Evolutionary conservation across 768 basidiomycete genomes (phyloP).

Genomic region (Tylopilus subfusipes): DNA sequence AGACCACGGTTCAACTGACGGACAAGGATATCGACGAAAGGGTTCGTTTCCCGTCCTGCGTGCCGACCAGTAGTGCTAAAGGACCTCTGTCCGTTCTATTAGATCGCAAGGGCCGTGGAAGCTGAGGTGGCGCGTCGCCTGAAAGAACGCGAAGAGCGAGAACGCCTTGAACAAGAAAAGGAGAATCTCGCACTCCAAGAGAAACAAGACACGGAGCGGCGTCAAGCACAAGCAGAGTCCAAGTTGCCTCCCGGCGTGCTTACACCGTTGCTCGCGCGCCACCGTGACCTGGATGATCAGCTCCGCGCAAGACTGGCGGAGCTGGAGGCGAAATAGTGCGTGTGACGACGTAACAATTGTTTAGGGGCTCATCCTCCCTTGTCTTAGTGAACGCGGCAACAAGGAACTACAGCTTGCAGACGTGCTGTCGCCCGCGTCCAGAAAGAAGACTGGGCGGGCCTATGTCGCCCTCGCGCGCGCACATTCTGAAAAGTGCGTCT

Average conservation of each 20-base stretch:
- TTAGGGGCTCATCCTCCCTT: constrained; percentile 14
- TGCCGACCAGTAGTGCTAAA: neutral
- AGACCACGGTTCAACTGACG: constrained; percentile 35
- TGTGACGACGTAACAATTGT: constrained; percentile 12
- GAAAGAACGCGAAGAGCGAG: constrained; percentile 37
- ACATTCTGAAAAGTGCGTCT: constrained; percentile 71
- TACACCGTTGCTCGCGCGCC: constrained; percentile 59
- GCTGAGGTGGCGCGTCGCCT: constrained; percentile 67
- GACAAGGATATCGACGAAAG: constrained; percentile 75
- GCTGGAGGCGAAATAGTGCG: constrained; percentile 71
- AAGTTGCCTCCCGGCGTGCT: constrained; percentile 41
- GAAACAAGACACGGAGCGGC: constrained; percentile 12
- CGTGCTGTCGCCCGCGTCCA: constrained; percentile 66
- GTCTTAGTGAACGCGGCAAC: constrained; percentile 52
- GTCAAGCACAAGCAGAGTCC: constrained; percentile 7
- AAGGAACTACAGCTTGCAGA: constrained; percentile 60
- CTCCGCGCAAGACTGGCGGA: constrained; percentile 61
- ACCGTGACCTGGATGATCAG: constrained; percentile 67
- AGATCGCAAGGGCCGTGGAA: constrained; percentile 76
- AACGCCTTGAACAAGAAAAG: constrained; percentile 23
- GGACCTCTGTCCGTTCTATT: neutral
- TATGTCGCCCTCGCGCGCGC: constrained; percentile 81
- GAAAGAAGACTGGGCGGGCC: constrained; percentile 79
- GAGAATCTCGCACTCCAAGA: constrained; percentile 21
- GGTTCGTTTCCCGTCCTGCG: constrained; percentile 34